A percentile compares a stretch with the other conserved stretches of the same genome.
Evolutionary conservation across 441 rosid genomes (phyloP).

Genomic region (Arabidopsis lyrata): DNA sequence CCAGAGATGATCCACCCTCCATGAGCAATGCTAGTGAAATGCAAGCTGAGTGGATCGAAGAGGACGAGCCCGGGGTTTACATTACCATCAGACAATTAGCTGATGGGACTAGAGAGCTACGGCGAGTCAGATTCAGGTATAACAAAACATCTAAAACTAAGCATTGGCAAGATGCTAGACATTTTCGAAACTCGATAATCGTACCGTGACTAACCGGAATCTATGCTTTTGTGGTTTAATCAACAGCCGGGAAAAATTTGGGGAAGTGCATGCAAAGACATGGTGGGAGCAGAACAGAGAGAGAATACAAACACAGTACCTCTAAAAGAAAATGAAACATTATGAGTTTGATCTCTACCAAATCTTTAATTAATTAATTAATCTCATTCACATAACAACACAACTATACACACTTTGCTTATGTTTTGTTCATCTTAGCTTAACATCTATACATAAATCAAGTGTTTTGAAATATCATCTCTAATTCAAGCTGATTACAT

Average conservation of each 20-base stretch:
- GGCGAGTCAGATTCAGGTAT: constrained; percentile 98
- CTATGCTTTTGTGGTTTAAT: not conserved
- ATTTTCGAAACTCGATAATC: not conserved
- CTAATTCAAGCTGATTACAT: not conserved
- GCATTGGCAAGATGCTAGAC: not conserved
- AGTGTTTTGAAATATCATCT: constrained; percentile 16
- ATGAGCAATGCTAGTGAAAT: constrained; percentile 93
- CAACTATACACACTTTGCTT: constrained; percentile 36
- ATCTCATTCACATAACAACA: constrained; percentile 28
- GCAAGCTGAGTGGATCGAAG: constrained; percentile 93
- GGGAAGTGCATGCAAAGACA: constrained; percentile 87
- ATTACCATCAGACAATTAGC: constrained; percentile 90
- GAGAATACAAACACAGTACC: constrained; percentile 95
- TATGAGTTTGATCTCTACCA: constrained; percentile 35
- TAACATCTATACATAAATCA: constrained; percentile 30
- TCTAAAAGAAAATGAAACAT: constrained; percentile 39
- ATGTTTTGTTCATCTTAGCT: constrained; percentile 11
- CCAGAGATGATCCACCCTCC: constrained; percentile 92
- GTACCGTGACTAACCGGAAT: not conserved
- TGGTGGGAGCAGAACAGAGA: constrained; percentile 99
- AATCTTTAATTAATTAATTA: constrained; percentile 33
- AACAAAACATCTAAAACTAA: constrained; percentile 20
- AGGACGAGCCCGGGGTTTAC: constrained; percentile 95
- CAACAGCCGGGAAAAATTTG: constrained; percentile 86
- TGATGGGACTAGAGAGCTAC: constrained; percentile 95